phyloP scores from a whole-genome alignment of 2,329 filamentous ascomycete genomes.

The Pseudohalonectria lignicola region DNA sequence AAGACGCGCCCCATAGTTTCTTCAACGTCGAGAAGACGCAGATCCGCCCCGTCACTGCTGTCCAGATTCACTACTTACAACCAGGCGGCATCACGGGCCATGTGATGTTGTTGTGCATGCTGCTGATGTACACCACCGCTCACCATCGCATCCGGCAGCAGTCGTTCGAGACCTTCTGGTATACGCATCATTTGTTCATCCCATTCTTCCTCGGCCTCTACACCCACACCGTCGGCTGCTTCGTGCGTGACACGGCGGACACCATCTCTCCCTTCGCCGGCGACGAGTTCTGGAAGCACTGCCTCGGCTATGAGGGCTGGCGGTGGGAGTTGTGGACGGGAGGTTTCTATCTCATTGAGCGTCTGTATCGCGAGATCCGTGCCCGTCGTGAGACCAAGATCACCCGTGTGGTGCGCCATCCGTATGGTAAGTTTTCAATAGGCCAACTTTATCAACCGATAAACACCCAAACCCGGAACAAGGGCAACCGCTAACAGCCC shows the following conservation, averaged over 20 bases:
- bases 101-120: conserved; percentile 97
- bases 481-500: not conserved
- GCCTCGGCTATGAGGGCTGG: conserved; percentile 93
- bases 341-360: conserved; percentile 75
- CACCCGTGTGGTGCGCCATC: conserved; percentile 87
- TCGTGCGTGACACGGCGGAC: conserved; percentile 70
- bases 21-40: conserved; percentile 86
- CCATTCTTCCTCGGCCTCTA: conserved; percentile 90
- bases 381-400: conserved; percentile 78
- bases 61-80: conserved; percentile 86
- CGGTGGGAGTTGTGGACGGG: conserved; percentile 89
- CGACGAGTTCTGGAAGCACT: conserved; percentile 76
- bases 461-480: not conserved
- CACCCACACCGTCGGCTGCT: conserved; percentile 91
- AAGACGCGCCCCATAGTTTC: conserved; percentile 49
- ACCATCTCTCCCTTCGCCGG: conserved; percentile 79
- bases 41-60: conserved; percentile 65
- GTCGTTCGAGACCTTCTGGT: conserved; percentile 98
- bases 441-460: not conserved
- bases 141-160: conserved; percentile 92
- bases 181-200: conserved; percentile 97
- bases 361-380: conserved; percentile 83
- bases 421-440: conserved; percentile 66
- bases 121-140: conserved; percentile 94
- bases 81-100: conserved; percentile 91